Evolutionary conservation across 2,329 filamentous ascomycete genomes (phyloP).

Genomic region (Alternaria arbusti): DNA sequence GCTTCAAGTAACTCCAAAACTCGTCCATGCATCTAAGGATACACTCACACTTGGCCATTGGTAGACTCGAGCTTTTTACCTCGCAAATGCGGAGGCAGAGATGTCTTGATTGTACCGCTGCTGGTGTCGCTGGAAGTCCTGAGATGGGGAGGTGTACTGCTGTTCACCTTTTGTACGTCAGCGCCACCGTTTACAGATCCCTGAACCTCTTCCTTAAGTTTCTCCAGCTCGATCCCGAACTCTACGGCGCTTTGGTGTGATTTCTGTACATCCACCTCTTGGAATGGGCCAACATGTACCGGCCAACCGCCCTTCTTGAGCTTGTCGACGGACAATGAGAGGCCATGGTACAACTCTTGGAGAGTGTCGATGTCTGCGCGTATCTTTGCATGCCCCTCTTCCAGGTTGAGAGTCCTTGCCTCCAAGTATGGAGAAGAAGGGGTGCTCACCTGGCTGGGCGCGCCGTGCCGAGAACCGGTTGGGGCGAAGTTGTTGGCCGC

Average conservation of each 20-base stretch:
- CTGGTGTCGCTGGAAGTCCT: constrained; percentile 5
- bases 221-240: constrained; percentile 25
- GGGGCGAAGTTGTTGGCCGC: constrained; percentile 18
- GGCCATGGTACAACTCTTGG: constrained; percentile 18
- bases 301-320: constrained; percentile 27
- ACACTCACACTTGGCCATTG: constrained; percentile 8
- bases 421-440: constrained; percentile 22
- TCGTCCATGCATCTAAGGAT: not conserved
- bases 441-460: constrained; percentile 21
- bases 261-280: constrained; percentile 8
- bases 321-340: constrained; percentile 28
- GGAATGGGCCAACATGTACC: constrained; percentile 22
- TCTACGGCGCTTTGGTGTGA: constrained; percentile 19
- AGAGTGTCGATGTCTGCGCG: constrained; percentile 22
- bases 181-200: constrained; percentile 9
- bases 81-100: constrained; percentile 28
- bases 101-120: constrained; percentile 10
- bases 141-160: constrained; percentile 11
- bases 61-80: not conserved
- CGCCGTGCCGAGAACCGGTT: not conserved
- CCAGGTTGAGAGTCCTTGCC: constrained; percentile 22
- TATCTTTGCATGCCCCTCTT: constrained; percentile 20
- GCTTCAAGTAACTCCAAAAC: not conserved
- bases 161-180: constrained; percentile 17
- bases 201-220: constrained; percentile 15